Evolutionary conservation across 345 rosid genomes (phyloP), one percentile per base, ranked within the genome.

Genomic region (Citrus unshiu): DNA sequence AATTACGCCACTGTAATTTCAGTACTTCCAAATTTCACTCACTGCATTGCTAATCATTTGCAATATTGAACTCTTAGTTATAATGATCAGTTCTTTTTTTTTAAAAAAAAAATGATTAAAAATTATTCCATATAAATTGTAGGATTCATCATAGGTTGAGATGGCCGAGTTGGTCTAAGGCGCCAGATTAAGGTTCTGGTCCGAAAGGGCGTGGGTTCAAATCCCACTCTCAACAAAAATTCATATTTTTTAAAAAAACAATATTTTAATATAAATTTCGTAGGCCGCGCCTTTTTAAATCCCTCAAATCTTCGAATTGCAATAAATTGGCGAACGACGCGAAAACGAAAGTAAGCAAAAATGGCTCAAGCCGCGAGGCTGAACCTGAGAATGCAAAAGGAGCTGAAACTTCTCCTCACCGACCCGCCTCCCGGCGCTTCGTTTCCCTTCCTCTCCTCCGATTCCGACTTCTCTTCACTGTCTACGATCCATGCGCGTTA

Each of bases 141-240:
- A 4, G 34, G 34, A 32, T 32, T 32, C 34, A 32, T 4, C 34
- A 32, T 4, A 4, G 0, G 97, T 92, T 89, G 95, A 89, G 90
- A 91, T 91, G 97, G 97, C 97, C 93, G 97, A 91, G 97, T 96
- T 91, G 97, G 97, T 91, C 93, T 91, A 93, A 94, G 97, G 94
- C 94, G 97, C 94, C 90, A 91, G 97, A 91, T 94, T 93, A 92
- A 91, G 99, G 98, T 94, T 91, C 93, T 91, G 93, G 98, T 96
- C 92, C 92, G 97, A 91, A 91, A 93, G 94, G 94, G 92, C 94
- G 95, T 90, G 93, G 98, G 93, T 96, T 93, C 94, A 87, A 96
- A 93, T 39, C 54, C 66, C 56, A 73, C 68, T 60, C 77, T 37
- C 14, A 39, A 25, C 35, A 73, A 19, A 32, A 32, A 4, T 46